Conservation (phyloP, 129 eudicot genomes). For the Chrysanthemum makinoi region DNA sequence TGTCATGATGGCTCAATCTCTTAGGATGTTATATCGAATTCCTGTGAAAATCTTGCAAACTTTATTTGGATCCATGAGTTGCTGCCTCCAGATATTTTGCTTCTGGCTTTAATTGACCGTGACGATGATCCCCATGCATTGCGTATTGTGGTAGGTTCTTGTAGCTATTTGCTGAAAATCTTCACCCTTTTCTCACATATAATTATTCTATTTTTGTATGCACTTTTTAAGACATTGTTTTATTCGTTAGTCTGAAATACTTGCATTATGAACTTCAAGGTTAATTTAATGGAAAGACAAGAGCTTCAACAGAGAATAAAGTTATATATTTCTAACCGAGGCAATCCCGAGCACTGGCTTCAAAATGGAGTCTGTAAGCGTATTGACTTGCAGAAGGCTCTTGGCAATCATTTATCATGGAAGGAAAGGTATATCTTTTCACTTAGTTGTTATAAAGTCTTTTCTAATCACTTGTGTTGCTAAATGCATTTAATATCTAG, state of each 20-base stretch:
- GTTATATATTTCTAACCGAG: conserved; percentile 64
- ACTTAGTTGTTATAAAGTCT: not conserved
- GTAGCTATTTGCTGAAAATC: not conserved
- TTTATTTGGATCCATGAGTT: conserved; percentile 97
- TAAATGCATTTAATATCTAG: not conserved
- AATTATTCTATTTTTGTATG: not conserved
- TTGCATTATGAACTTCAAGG: conserved; percentile 40
- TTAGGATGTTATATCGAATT: conserved; percentile 78
- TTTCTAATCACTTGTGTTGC: not conserved
- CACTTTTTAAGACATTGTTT: not conserved
- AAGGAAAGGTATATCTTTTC: conserved; percentile 58
- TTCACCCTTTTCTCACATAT: not conserved
- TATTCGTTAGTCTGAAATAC: not conserved
- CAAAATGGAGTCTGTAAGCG: conserved; percentile 73
- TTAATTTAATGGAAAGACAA: conserved; percentile 81
- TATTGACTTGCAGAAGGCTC: conserved; percentile 80
- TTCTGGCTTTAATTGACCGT: conserved; percentile 83
- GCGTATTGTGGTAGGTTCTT: conserved; percentile 69
- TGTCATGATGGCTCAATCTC: conserved; percentile 8
- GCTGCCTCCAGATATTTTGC: conserved; percentile 87
- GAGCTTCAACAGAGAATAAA: conserved; percentile 93
- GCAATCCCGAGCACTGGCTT: conserved; percentile 96
- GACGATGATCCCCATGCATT: conserved; percentile 98
- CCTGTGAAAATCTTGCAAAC: conserved; percentile 72
- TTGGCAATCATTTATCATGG: conserved; percentile 94